phyloP scores from a whole-genome alignment of 2,329 filamentous ascomycete species.

The Clarireedia paspali region DNA sequence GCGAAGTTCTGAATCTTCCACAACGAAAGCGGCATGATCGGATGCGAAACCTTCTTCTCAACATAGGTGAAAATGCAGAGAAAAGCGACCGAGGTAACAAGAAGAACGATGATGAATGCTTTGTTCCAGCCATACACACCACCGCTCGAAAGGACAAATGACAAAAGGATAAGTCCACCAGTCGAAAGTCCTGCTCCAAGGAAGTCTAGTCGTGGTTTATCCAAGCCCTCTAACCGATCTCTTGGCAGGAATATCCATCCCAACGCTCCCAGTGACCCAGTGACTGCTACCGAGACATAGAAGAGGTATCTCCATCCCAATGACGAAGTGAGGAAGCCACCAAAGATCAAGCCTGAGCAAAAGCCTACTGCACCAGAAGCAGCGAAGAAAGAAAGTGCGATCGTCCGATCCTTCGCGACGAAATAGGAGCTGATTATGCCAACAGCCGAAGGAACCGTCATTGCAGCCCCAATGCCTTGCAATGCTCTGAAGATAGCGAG shows the following conservation, averaged over 20 bases:
- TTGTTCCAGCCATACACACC: slow-evolving; percentile 39
- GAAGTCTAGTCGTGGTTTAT: slow-evolving; percentile 34
- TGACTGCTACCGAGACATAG: slow-evolving; percentile 30
- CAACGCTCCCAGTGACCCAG: slow-evolving; percentile 25
- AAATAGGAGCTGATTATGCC: slow-evolving; percentile 38
- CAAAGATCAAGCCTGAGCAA: slow-evolving; percentile 34
- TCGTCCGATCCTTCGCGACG: slow-evolving; percentile 31
- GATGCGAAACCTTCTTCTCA: slow-evolving; percentile 37
- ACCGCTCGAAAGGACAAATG: slow-evolving; percentile 38
- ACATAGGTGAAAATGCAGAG: slow-evolving; percentile 33
- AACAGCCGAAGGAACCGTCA: slow-evolving; percentile 40
- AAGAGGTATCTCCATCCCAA: slow-evolving; percentile 35
- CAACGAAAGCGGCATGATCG: slow-evolving; percentile 38
- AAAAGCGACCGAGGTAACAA: slow-evolving; percentile 33
- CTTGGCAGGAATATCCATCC: slow-evolving; percentile 33
- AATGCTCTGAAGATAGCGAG: slow-evolving; percentile 37
- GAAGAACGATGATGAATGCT: slow-evolving; percentile 36
- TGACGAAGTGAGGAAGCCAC: slow-evolving; percentile 33
- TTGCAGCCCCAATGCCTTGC: slow-evolving; percentile 38
- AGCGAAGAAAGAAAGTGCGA: slow-evolving; percentile 33
- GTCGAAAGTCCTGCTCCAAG: slow-evolving; percentile 36
- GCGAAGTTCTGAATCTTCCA: slow-evolving; percentile 40
- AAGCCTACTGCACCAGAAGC: slow-evolving; percentile 34
- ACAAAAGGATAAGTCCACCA: slow-evolving; percentile 35
- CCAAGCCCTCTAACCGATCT: slow-evolving; percentile 29